Evolutionary conservation across 2,329 filamentous ascomycete species (phyloP), one percentile per base, ranked within the genome.

Genomic region (Tothia fuscella): DNA sequence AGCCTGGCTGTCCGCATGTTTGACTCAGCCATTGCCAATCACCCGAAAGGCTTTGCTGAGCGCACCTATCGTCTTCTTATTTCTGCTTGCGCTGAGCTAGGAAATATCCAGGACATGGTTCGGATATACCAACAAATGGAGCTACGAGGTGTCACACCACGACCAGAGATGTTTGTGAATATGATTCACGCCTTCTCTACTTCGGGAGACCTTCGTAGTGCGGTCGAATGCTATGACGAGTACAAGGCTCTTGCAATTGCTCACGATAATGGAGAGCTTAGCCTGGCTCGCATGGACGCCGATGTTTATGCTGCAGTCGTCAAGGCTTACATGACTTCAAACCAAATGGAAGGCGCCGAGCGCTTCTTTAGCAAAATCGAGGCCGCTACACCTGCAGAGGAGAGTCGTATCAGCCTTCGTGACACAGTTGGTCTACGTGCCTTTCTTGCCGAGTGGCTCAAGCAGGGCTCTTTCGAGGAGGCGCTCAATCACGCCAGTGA

Each of bases 101-200:
- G 85, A 22, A 80, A 80, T 30, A 73, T 93, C 7, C 76, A 82
- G 33, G 85, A 93, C 47, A 96, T 98, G 88, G 77, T 93, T 25
- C 78, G 80, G 45, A 73, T 96, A 16, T 94, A 89, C 54, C 80
- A 84, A 49, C 86, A 96, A 59, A 93, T 96, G 87, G 86, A 94
- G 60, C 66, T 72, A 26, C 78, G 74, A 51, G 78, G 78, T 43
- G 74, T 85, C 17, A 72, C 76, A 13, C 85, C 89, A 0, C 78
- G 81, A 45, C 80, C 86, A 5, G 77, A 81, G 34, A 84, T 89
- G 40, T 96, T 94, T 63, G 82, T 87, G 2, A 74, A 80, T 14
- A 94, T 98, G 84, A 95, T 98, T 58, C 79, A 82, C n/a, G 87
- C 88, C 1, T 96, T 94, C 56, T 85, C 85, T 46, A 74, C 75